Percentiles rank a stretch among this genome's conserved stretches.
These are phyloP conservation scores for Cenococcum geophilum DNA, from an alignment of 495 filamentous ascomycete species.

Conservation along the genomic window DNA sequence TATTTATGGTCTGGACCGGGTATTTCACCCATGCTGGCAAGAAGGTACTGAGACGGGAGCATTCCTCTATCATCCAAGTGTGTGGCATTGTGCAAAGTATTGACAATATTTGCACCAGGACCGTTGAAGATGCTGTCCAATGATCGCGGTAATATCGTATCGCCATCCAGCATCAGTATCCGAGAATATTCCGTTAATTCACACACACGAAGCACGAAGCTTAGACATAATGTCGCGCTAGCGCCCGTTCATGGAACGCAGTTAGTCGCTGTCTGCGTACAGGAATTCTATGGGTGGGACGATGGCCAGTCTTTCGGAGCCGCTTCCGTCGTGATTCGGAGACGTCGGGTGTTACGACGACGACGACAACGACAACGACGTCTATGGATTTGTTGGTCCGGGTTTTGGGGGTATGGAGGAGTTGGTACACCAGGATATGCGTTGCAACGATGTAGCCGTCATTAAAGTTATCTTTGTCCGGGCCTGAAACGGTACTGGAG, in stretches of 20 bases:
- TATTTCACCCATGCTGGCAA: conserved; percentile 20
- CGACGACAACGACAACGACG: conserved; percentile 33
- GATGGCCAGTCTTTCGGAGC: conserved; percentile 30
- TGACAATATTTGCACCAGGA: conserved; percentile 10
- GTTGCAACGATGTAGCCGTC: conserved; percentile 31
- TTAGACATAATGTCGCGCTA: conserved; percentile 32
- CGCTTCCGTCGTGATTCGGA: conserved; percentile 17
- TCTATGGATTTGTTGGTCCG: conserved; percentile 17
- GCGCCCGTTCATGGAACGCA: conserved; percentile 12
- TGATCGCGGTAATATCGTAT: conserved; percentile 20
- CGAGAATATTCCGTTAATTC: conserved; percentile 26
- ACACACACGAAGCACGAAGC: conserved; percentile 30
- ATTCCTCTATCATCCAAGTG: conserved; percentile 8
- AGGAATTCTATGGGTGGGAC: conserved; percentile 23
- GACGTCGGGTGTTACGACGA: conserved; percentile 29
- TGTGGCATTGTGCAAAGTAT: conserved; percentile 1
- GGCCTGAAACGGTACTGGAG: conserved; percentile 19
- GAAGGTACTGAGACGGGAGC: conserved; percentile 16
- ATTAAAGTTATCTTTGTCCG: conserved; percentile 16
- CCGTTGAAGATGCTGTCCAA: conserved; percentile 30
- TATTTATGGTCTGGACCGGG: conserved; percentile 10
- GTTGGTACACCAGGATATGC: conserved; percentile 34
- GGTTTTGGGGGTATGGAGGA: conserved; percentile 32
- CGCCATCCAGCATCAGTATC: conserved; percentile 29
- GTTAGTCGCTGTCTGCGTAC: conserved; percentile 18